Evolutionary conservation across 257 asterid species (phyloP).

Genomic region (Hygrophila difformis): DNA sequence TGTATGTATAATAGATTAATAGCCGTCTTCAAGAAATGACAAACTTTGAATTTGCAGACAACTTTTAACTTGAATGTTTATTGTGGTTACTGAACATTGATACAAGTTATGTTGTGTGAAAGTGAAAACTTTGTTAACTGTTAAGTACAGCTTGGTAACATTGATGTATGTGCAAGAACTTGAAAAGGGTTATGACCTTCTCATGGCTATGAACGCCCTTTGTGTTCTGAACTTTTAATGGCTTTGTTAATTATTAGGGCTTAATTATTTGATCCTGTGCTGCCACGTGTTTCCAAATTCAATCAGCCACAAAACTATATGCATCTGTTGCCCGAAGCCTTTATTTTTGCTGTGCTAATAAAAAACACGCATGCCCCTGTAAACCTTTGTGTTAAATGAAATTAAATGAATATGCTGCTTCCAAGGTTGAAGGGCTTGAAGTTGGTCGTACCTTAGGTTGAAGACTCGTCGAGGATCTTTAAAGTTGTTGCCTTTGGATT

Average conservation of each 20-base stretch:
- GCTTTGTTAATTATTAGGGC: background rate
- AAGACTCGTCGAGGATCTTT: constrained; percentile 59
- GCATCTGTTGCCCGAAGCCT: background rate
- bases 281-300: background rate
- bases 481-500: constrained; percentile 55
- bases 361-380: background rate
- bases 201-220: too few relatives aligned
- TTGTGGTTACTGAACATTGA: too few relatives aligned
- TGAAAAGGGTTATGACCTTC: too few relatives aligned
- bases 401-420: constrained; percentile 19
- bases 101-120: too few relatives aligned
- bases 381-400: background rate
- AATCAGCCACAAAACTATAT: background rate
- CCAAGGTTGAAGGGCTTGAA: constrained; percentile 82
- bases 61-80: too few relatives aligned
- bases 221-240: too few relatives aligned
- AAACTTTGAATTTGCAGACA: too few relatives aligned
- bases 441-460: constrained; percentile 53
- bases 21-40: too few relatives aligned
- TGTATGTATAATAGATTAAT: too few relatives aligned
- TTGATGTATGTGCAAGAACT: too few relatives aligned
- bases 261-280: background rate
- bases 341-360: background rate
- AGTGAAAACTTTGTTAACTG: too few relatives aligned
- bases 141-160: too few relatives aligned